Percentiles rank a stretch among this genome's conserved stretches.
Conservation (phyloP, 257 asterid species). For the Hygrophila difformis region DNA sequence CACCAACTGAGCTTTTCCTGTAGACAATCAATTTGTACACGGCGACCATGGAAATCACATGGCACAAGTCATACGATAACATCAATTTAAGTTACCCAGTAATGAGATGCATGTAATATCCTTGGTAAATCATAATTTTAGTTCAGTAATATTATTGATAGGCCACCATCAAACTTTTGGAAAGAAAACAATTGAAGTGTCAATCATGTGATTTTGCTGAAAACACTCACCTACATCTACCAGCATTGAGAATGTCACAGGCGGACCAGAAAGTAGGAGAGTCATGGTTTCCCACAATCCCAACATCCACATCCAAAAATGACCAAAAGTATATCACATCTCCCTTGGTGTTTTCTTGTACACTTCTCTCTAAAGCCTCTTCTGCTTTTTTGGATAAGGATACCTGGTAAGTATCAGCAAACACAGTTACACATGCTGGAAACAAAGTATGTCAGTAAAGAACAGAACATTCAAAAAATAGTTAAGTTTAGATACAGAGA, state of each 20-base stretch:
- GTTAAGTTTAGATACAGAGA: background rate
- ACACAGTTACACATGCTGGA: constrained; percentile 8
- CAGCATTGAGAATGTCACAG: constrained; percentile 89
- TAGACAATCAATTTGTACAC: constrained; percentile 3
- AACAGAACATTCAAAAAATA: background rate
- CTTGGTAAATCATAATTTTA: background rate
- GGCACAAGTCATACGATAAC: background rate
- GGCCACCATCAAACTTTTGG: background rate
- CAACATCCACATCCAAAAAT: constrained; percentile 56
- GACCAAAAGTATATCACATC: constrained; percentile 91
- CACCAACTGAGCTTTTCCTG: background rate
- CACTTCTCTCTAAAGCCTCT: constrained; percentile 60
- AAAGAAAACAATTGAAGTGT: constrained; percentile 5
- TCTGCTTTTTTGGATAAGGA: constrained; percentile 74
- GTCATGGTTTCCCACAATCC: constrained; percentile 50
- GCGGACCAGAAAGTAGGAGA: constrained; percentile 91
- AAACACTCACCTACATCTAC: constrained; percentile 81
- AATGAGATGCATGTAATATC: no score
- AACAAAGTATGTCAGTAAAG: background rate
- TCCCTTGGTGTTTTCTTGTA: constrained; percentile 62
- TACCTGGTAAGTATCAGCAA: constrained; percentile 41
- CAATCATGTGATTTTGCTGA: constrained; percentile 10
- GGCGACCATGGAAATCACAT: no score
- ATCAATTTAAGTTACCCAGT: background rate
- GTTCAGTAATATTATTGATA: background rate